Evolutionary conservation across 257 asterid genomes (phyloP), one percentile per base, ranked within the genome.

Genomic region (Forsythia viridissima): DNA sequence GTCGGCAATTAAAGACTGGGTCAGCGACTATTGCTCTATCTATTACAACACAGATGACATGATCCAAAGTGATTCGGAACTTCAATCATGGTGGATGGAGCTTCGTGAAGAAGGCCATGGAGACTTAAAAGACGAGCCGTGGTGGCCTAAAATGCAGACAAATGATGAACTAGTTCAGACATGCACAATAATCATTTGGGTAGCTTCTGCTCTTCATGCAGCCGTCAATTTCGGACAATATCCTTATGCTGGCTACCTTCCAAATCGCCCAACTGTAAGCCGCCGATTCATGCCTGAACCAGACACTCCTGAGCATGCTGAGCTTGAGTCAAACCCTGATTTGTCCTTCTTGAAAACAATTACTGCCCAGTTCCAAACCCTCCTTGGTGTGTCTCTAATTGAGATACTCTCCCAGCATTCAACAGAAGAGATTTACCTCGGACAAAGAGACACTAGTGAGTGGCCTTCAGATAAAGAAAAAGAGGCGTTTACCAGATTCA

Each of bases 81-180:
- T 88, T 2, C 91, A 84, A 30, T 68, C 86, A 16, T 88, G 91
- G 91, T 88, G 91, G 90, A 86, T 55, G 48, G 91, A 88, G 77
- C 68, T 88, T 6, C 80, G 88, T 3, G 88, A 88, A 74, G 63
- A 82, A 66, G 91, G 88, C 4, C 90, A 86, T 13, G 90, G 84
- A 2, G 91, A 88, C 86, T 80, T 82, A 81, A 86, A 71, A 63
- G 69, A 86, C 70, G 84, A 84, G 83, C 70, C 82, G 1, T 88
- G 91, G 90, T 88, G 91, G 91, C 87, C 87, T 3, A 77, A 86
- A 78, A 86, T 88, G 88, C 73, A 79, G 41, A 84, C 82, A 3
- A 78, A 80, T 20, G 77, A 82, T 30, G 90, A 82, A 63, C 83
- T 88, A 0, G 44, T 82, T 6, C 81, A 82, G 37, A 38, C 88